Base-by-base conservation (phyloP, 1,284 basidiomycete genomes). In the Peniophora sp. region DNA sequence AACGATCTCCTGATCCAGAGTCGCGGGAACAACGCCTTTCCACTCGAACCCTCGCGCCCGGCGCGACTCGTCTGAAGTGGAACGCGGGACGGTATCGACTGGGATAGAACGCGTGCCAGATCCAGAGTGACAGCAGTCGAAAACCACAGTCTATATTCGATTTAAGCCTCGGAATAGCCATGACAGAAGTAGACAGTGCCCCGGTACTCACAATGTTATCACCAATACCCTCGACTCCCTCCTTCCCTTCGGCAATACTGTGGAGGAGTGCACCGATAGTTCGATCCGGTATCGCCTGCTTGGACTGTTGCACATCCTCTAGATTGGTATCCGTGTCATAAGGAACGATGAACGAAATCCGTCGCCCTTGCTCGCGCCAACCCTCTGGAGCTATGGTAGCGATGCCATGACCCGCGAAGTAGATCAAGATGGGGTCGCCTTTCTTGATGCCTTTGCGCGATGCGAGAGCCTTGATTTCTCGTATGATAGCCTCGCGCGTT, bases 111-210 rank as follows among this genome's bases (percentile, higher is more conserved):
- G 58, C 11, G 62, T 64, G 0, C 62, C 63, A n/a, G 65, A 65
- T 1, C 62, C 62, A 32, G 63, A 61, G 48, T 65, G 60, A 49
- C 64, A 64, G 43, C 59, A 65, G 47, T 66, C 62, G 22, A 66
- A 54, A 23, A 66, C 61, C 8, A 65, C 62, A 5, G 62, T 64
- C 62, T 64, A 41, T 44, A 43, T 18, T 34, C 24, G 14, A 18
- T 9, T 23, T 41, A 24, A 47, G 35, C 14, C 27, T 3, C 49
- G n/a, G n/a, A n/a, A n/a, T n/a, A n/a, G n/a, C n/a, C n/a, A 52
- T 11, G 18, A 41, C 5, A 47, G 24, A 22, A 42, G 14, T 11
- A 35, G 37, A 22, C n/a, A 23, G 14, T 10, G 24, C 11, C 11
- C 9, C 23, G 9, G 9, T 5, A 57, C 68, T 49, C 47, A 65